Evolutionary conservation across 345 rosid genomes (phyloP), one percentile per base, ranked within the genome.

Genomic region (Eucalyptus tenuipes): DNA sequence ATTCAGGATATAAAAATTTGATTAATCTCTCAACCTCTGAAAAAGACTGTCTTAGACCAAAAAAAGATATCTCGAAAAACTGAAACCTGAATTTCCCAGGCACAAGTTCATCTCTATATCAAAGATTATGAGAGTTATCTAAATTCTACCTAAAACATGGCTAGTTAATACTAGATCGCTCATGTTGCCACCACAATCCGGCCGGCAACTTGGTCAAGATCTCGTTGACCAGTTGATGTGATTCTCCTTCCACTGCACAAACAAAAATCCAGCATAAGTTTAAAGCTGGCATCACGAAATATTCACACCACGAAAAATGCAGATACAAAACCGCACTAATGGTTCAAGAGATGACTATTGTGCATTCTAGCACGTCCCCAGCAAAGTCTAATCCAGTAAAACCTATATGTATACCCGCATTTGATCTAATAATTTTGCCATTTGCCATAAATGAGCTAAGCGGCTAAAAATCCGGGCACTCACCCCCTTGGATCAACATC

Each of bases 151-250:
- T 40, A 75, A 75, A 42, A 40, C 84, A 22, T 40, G 47, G 45
- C 29, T 75, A 75, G 29, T 42, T 75, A 20, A 75, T 40, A 75
- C 84, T 75, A 20, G 47, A 20, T 20, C 11, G 47, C 27, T 88
- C 84, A 89, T 25, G 93, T 91, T 49, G 94, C 92, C 89, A 92
- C 92, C 40, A 92, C 94, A 57, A 94, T 94, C 81, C 95, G 94
- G 22, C 99, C 98, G 14, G 99, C 97, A 85, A 97, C 99, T 91
- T 97, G 98, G 91, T 97, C 99, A 59, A 97, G 96, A 93, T 97
- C 99, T 66, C 99, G 88, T 85, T 93, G 97, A 33, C 99, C 98
- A 24, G 91, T 96, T 37, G 99, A 97, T 16, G 98, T 96, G 89
- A 97, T 97, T 92, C 40, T 94, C 90, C 99, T 95, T 87, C 98